These are phyloP conservation scores for Lecanicillium sp. DNA, from an alignment of 2,329 filamentous ascomycete species.

Conservation along the genomic window DNA sequence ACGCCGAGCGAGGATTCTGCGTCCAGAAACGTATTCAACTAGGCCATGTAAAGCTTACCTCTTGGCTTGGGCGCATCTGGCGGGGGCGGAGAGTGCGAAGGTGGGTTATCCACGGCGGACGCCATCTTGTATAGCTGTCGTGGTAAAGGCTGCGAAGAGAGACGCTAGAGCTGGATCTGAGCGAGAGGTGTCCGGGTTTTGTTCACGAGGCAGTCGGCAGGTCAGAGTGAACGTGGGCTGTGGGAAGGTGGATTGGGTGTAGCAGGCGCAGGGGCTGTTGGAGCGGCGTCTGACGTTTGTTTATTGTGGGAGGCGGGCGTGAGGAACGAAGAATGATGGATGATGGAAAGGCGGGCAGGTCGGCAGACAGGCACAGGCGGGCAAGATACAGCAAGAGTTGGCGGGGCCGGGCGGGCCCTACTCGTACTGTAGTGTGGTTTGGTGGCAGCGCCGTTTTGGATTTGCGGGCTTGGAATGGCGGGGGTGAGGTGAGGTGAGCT, in stretches of 20 bases:
- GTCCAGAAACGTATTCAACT: too few relatives aligned
- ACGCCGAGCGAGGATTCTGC: too few relatives aligned
- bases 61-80: constrained; percentile 36
- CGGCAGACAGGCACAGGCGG: too few relatives aligned
- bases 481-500: too few relatives aligned
- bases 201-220: constrained; percentile 4
- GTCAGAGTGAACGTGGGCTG: constrained; percentile 2
- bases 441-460: too few relatives aligned
- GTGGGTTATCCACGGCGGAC: constrained; percentile 28
- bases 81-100: constrained; percentile 33
- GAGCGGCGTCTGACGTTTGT: constrained; percentile 5
- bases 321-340: too few relatives aligned
- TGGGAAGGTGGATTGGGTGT: constrained; percentile 1
- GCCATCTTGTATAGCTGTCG: constrained; percentile 28
- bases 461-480: too few relatives aligned
- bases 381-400: too few relatives aligned
- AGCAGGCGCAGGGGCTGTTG: constrained; percentile 3
- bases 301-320: too few relatives aligned
- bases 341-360: too few relatives aligned
- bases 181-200: neutral
- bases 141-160: constrained; percentile 3
- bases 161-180: neutral
- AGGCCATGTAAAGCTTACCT: constrained; percentile 24
- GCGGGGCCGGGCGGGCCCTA: too few relatives aligned
- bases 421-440: too few relatives aligned